phyloP scores from a whole-genome alignment of 352 stramenopile genomes.

The Pythium scleroteichum region DNA sequence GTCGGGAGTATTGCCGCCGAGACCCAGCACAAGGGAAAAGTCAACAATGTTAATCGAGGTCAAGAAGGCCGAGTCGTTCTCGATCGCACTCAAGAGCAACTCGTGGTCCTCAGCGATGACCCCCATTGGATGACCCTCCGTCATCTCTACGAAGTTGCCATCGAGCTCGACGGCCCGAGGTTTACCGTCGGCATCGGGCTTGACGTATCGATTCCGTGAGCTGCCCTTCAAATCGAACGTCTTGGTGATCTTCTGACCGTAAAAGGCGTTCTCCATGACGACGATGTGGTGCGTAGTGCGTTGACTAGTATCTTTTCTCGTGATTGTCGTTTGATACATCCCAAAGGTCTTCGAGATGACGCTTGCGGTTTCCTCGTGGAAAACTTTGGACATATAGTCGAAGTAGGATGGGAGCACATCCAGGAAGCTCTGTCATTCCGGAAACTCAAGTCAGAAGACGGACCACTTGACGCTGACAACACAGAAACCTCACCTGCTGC shows the following conservation, averaged over 20 bases:
- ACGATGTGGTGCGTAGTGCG: slow-evolving; percentile 92
- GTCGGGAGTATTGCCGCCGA: slow-evolving; percentile 55
- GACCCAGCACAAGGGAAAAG: slow-evolving; percentile 98
- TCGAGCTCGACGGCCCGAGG: slow-evolving; percentile 69
- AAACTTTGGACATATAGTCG: slow-evolving; percentile 96
- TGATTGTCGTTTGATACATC: slow-evolving; percentile 97
- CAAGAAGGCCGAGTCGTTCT: slow-evolving; percentile 97
- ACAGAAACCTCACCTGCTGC: slow-evolving; percentile 88
- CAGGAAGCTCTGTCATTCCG: slow-evolving; percentile 64
- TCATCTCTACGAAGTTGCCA: slow-evolving; percentile 85
- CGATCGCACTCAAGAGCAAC: slow-evolving; percentile 86
- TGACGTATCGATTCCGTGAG: slow-evolving; percentile 92
- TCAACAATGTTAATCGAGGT: slow-evolving; percentile 99
- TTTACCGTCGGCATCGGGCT: slow-evolving; percentile 32
- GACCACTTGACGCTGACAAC: no score
- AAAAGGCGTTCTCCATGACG: slow-evolving; percentile 98
- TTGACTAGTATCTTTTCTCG: slow-evolving; percentile 89
- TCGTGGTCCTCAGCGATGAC: slow-evolving; percentile 72
- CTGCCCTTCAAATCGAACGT: slow-evolving; percentile 99
- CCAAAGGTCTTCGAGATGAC: slow-evolving; percentile 97
- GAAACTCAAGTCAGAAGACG: slow-evolving; percentile 20
- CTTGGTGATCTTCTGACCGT: slow-evolving; percentile 90
- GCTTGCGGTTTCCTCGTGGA: slow-evolving; percentile 94
- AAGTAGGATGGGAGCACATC: slow-evolving; percentile 92
- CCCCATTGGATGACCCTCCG: slow-evolving; percentile 70